Evolutionary conservation across 1,284 basidiomycete genomes (phyloP).

Genomic region (Trametes sp.): DNA sequence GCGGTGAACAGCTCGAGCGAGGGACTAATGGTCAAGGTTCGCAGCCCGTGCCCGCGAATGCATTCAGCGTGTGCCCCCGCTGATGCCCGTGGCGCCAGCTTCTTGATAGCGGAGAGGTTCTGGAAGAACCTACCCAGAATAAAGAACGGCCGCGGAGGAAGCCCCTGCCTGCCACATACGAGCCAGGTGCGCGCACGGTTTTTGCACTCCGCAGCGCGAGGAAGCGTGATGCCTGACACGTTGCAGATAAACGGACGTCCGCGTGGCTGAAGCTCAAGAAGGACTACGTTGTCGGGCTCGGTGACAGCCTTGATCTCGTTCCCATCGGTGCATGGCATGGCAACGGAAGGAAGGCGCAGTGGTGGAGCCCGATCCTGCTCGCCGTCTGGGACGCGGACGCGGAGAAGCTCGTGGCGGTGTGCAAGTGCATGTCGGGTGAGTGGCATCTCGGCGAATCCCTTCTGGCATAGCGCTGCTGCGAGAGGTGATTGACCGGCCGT

Average conservation of each 20-base stretch:
- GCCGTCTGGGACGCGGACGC: conserved; percentile 80
- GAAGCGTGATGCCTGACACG: conserved; percentile 23
- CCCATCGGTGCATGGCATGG: conserved; percentile 87
- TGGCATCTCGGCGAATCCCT: conserved; percentile 20
- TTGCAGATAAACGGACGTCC: conserved; percentile 71
- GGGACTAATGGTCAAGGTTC: conserved; percentile 93
- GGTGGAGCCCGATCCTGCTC: conserved; percentile 94
- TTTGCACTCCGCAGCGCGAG: conserved; percentile 8
- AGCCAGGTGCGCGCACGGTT: conserved; percentile 63
- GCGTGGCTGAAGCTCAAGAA: conserved; percentile 65
- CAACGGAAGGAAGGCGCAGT: conserved; percentile 89
- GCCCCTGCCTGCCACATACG: conserved; percentile 87
- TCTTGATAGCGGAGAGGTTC: conserved; percentile 58
- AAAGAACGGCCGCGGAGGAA: conserved; percentile 63
- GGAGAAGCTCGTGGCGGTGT: conserved; percentile 80
- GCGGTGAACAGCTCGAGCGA: conserved; percentile 88
- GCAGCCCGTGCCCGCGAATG: conserved; percentile 28
- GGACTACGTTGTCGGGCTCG: conserved; percentile 81
- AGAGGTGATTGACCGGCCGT: conserved; percentile 27
- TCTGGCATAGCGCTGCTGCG: conserved; percentile 20
- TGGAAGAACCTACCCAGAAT: conserved; percentile 45
- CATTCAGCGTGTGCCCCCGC: conserved; percentile 15
- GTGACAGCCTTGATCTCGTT: conserved; percentile 80
- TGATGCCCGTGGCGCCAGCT: conserved; percentile 53
- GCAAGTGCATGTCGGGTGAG: conserved; percentile 87